phyloP scores from a whole-genome alignment of 805 yeast genomes.

The Cyberlindnera lachancei region DNA sequence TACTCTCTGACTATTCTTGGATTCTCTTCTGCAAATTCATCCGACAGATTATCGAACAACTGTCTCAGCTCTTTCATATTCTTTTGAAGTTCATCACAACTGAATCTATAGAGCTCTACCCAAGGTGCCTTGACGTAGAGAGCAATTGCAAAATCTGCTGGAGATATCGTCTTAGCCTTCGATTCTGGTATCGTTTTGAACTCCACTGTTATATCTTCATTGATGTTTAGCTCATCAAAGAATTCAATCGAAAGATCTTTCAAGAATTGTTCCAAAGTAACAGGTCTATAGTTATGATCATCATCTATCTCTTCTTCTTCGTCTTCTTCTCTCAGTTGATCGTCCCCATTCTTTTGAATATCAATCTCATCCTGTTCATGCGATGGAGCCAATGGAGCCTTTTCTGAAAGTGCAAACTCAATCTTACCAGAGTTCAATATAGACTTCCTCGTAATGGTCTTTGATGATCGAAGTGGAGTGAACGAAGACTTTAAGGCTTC shows the following conservation, averaged over 20 bases:
- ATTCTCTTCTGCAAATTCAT: conserved; percentile 20
- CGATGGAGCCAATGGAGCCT: conserved; percentile 18
- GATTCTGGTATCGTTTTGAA: conserved; percentile 9
- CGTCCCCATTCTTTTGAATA: too few species aligned
- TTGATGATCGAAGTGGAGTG: conserved; percentile 19
- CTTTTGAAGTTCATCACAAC: conserved; percentile 22
- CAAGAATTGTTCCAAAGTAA: conserved; percentile 17
- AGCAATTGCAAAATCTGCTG: conserved; percentile 17
- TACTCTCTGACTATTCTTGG: conserved; percentile 21
- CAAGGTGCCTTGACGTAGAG: conserved; percentile 19
- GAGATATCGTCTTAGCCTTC: not conserved
- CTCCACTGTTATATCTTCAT: conserved; percentile 17
- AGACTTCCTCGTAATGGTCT: conserved; percentile 9
- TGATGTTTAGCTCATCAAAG: conserved; percentile 20
- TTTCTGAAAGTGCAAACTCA: conserved; percentile 12
- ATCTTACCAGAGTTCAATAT: conserved; percentile 10
- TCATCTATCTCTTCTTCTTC: conserved; percentile 5
- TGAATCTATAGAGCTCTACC: conserved; percentile 21
- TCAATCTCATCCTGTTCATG: conserved; percentile 15
- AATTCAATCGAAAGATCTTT: conserved; percentile 21
- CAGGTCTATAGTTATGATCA: too few species aligned
- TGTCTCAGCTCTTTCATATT: conserved; percentile 19
- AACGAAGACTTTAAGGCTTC: conserved; percentile 16
- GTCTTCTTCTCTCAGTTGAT: not conserved
- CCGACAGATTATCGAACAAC: conserved; percentile 18